phyloP scores from a whole-genome alignment of 306 rosid species.

The Abrus precatorius region DNA sequence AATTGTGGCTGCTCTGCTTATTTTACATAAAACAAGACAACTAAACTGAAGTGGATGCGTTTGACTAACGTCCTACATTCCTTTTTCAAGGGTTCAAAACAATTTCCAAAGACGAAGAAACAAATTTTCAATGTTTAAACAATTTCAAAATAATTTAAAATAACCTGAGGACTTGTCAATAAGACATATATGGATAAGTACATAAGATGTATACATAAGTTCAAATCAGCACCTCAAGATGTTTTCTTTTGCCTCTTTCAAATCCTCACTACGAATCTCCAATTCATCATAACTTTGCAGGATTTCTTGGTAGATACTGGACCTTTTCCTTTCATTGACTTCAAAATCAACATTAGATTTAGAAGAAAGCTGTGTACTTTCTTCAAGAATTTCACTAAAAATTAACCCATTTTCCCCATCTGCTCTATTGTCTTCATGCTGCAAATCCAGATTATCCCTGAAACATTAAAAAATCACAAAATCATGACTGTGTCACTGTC shows the following conservation, averaged over 20 bases:
- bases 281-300: constrained; percentile 57
- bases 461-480: constrained; percentile 48
- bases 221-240: constrained; percentile 66
- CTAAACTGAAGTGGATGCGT: neutral
- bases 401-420: constrained; percentile 39
- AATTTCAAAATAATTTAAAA: constrained; percentile 6
- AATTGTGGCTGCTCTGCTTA: neutral
- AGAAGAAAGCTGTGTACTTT: constrained; percentile 39
- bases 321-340: constrained; percentile 49
- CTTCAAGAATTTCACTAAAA: constrained; percentile 37
- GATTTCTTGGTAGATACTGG: constrained; percentile 52
- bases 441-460: constrained; percentile 56
- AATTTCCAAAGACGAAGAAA: neutral
- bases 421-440: constrained; percentile 47
- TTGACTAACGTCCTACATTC: neutral
- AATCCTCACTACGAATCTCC: constrained; percentile 51
- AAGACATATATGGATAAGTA: neutral
- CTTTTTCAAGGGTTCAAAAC: neutral
- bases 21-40: neutral
- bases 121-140: constrained; percentile 10
- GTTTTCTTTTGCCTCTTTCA: constrained; percentile 67
- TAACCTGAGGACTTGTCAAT: neutral
- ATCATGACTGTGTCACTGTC: constrained; percentile 27
- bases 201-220: constrained; percentile 30
- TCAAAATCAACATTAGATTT: constrained; percentile 53